Evolutionary conservation across 1,284 basidiomycete genomes (phyloP).

Genomic region (Tilletia indica): DNA sequence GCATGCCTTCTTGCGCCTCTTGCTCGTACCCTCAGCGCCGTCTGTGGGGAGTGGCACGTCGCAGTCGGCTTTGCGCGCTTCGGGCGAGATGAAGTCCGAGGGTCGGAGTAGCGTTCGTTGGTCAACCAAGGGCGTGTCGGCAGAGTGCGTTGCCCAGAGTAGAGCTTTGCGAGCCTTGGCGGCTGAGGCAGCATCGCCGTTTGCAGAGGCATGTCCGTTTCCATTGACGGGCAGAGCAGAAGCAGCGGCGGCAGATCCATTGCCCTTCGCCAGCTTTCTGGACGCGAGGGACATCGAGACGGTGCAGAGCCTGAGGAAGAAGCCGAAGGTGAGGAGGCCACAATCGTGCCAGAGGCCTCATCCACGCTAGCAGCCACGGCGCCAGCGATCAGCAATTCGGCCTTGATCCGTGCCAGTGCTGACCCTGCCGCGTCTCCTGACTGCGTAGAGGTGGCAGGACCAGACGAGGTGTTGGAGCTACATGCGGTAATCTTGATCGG

Average conservation of each 20-base stretch:
- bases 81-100: conserved; percentile 36
- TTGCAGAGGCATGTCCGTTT: background rate
- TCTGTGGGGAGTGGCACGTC: conserved; percentile 29
- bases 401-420: conserved; percentile 1
- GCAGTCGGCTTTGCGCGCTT: conserved; percentile 49
- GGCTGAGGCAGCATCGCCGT: conserved; percentile 24
- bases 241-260: background rate
- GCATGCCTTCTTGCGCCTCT: conserved; percentile 50
- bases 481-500: conserved; percentile 15
- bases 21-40: conserved; percentile 34
- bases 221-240: background rate
- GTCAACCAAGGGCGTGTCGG: conserved; percentile 35
- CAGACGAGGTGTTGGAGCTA: background rate
- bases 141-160: conserved; percentile 48
- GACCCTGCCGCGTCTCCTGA: background rate
- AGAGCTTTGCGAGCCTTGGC: conserved; percentile 38
- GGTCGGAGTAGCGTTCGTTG: conserved; percentile 40
- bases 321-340: background rate
- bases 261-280: background rate
- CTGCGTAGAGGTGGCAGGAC: background rate
- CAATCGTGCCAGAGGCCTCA: background rate
- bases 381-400: conserved; percentile 12
- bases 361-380: background rate
- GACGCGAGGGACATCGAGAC: conserved; percentile 1
- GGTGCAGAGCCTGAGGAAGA: background rate